Conservation (phyloP, 495 filamentous ascomycete species). For the Neurospora sp. region DNA sequence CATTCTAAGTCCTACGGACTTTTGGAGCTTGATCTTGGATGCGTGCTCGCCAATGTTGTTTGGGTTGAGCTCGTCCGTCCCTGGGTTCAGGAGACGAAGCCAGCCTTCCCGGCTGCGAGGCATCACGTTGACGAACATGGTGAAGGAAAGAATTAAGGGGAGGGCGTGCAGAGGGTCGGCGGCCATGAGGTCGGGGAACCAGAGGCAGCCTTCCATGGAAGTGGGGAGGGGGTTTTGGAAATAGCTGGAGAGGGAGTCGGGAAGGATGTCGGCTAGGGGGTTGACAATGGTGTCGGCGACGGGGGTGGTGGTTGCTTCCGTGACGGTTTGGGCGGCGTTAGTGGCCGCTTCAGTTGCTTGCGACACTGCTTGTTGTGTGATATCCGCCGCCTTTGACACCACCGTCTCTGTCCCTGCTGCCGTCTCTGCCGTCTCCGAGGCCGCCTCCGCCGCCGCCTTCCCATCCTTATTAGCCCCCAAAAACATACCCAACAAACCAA, state of each 20-base stretch:
- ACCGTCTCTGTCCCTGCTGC: neutral
- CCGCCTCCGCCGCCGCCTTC: neutral
- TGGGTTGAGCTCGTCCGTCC: neutral
- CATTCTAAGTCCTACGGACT: constrained; percentile 11
- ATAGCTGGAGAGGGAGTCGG: neutral
- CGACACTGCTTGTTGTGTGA: neutral
- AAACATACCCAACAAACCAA: constrained; percentile 40
- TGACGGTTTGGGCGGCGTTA: neutral
- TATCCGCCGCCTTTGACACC: neutral
- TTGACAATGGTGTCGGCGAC: neutral
- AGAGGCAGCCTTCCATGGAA: constrained; percentile 65
- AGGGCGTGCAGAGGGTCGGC: constrained; percentile 62
- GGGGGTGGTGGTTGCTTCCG: neutral
- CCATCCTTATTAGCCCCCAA: constrained; percentile 7
- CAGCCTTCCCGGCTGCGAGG: constrained; percentile 7
- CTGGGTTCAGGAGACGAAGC: neutral
- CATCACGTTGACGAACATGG: constrained; percentile 36
- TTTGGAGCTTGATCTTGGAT: neutral
- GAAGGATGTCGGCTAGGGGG: neutral
- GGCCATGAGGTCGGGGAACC: constrained; percentile 67
- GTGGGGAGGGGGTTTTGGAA: neutral
- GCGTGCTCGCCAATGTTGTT: neutral
- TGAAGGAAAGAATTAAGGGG: constrained; percentile 46
- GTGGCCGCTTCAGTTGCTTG: neutral
- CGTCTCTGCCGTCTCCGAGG: too few relatives aligned